Conservation (phyloP, 768 basidiomycete genomes). For the Lactarius indigo region DNA sequence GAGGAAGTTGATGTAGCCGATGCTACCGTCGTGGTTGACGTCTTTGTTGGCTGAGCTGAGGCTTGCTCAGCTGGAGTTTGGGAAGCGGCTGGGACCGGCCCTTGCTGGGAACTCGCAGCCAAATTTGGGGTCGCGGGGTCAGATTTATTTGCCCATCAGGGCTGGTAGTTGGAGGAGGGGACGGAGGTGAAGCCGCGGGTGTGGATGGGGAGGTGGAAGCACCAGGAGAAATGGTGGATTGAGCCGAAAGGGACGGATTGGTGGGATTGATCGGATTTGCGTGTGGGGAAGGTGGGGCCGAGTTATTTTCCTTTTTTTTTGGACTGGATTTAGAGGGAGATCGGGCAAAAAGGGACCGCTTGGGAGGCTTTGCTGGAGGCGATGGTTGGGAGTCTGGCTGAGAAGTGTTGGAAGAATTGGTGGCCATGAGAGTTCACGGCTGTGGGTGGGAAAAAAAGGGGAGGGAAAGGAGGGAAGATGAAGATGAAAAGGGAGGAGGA, state of each 20-base stretch:
- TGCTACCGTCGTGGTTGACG: slow-evolving; percentile 21
- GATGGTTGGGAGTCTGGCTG: neutral
- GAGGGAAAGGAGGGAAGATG: neutral
- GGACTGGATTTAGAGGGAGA: slow-evolving; percentile 17
- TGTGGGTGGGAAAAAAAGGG: neutral
- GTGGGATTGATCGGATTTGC: neutral
- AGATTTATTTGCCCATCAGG: slow-evolving; percentile 24
- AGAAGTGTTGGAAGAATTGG: neutral
- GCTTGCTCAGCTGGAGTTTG: slow-evolving; percentile 7
- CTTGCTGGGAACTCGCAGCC: slow-evolving; percentile 25
- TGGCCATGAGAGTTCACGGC: slow-evolving; percentile 9
- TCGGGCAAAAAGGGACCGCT: slow-evolving; percentile 22
- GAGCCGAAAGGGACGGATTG: neutral
- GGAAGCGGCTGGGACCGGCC: slow-evolving; percentile 27
- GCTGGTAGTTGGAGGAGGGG: slow-evolving; percentile 10
- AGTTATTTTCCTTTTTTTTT: slow-evolving; percentile 20
- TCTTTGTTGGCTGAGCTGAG: slow-evolving; percentile 21
- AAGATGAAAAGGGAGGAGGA: neutral
- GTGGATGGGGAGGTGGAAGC: slow-evolving; percentile 1
- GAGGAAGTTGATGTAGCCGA: slow-evolving; percentile 12
- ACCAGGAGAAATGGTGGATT: neutral
- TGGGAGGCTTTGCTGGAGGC: slow-evolving; percentile 13
- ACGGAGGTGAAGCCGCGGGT: slow-evolving; percentile 3
- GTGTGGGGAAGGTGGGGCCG: neutral
- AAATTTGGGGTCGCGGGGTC: slow-evolving; percentile 18